Evolutionary conservation across 164 flowering plant species (phyloP), one percentile per base, ranked within the genome.

Genomic region (Chimonanthus salicifolius): DNA sequence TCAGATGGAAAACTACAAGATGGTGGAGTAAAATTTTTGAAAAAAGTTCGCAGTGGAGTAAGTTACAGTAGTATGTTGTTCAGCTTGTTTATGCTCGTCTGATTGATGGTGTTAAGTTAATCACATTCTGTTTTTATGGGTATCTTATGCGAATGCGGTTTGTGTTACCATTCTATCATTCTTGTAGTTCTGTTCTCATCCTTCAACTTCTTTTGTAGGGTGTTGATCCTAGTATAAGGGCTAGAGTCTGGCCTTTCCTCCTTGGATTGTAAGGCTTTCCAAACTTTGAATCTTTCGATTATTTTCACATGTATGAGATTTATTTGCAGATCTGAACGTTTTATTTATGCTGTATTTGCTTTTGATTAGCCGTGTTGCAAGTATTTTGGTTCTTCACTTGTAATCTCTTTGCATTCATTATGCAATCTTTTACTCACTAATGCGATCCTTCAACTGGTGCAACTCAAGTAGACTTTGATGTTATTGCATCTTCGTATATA

Each of bases 211-310:
- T 72, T 13, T 65, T 87, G 83, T 73, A 94, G 98, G 99, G 98
- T 62, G 85, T 94, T 71, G 93, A 94, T 83, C 92, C 90, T 65
- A 87, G 88, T 72, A 89, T 94, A 50, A 86, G 97, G 79, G 83
- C 85, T 44, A 98, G 92, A 76, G 99, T 92, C 73, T 94, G 98
- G 98, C 99, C 95, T 10, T 94, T 92, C 77, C 97, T 94, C 58
- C 97, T 92, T 75, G 98, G 99, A 82, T 85, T 92, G 98, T 94
- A 90, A 92, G 99, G 9, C 44, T 63, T 63, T 63, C 7, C 66
- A 63, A 10, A 43, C 46, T 63, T 63, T 20, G 13, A 2, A 20
- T 11, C 44, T 20, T 63, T 11, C 16, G 16, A 11, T 5, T 54
- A 11, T 54, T 54, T 54, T 54, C 15, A 10, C 4, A 3, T 4